Evolutionary conservation across 1,284 basidiomycete species (phyloP).

Genomic region (Irpex rosettiformis): DNA sequence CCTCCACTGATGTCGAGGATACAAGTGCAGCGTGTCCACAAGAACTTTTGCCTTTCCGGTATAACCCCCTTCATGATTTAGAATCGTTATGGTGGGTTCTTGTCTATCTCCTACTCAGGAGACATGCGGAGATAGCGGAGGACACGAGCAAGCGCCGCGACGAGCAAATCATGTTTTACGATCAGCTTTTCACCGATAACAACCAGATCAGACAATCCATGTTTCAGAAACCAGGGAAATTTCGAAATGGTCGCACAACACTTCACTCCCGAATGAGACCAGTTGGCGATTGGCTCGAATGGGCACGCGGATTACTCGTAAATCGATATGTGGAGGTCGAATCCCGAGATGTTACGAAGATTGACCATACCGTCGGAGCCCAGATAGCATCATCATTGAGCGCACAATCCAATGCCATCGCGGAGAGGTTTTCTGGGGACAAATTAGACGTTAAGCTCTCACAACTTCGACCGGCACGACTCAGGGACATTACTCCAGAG

Average conservation of each 20-base stretch:
- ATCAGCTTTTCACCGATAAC: neutral
- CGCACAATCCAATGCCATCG: neutral
- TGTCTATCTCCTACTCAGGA: neutral
- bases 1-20: neutral
- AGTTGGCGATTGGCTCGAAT: neutral
- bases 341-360: neutral
- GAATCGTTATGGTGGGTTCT: conserved; percentile 2
- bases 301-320: neutral
- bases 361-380: neutral
- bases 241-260: neutral
- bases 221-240: neutral
- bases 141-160: neutral
- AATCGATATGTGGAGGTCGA: neutral
- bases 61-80: conserved; percentile 2
- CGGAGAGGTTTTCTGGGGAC: neutral
- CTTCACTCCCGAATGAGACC: neutral
- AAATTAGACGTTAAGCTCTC: neutral
- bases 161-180: neutral
- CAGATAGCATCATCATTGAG: neutral
- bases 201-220: neutral
- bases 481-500: neutral
- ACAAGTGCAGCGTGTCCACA: neutral
- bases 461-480: neutral
- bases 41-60: neutral
- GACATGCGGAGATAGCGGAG: neutral